phyloP scores from a whole-genome alignment of 768 basidiomycete species.

The Pisolithus microcarpus region DNA sequence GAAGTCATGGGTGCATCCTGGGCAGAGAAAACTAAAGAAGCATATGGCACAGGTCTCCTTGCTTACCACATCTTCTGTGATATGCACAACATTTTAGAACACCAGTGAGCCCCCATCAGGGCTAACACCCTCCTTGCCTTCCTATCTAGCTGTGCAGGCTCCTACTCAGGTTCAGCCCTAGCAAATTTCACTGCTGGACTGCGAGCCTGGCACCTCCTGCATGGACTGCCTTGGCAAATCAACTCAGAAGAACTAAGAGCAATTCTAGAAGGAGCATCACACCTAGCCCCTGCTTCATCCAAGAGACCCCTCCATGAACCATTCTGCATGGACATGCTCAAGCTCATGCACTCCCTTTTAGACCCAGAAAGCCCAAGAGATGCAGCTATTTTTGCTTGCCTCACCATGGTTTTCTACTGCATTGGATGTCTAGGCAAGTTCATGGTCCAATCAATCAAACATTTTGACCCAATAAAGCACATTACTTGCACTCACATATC shows the following conservation, averaged over 20 bases:
- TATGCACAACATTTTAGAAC: slow-evolving; percentile 7
- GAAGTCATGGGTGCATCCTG: neutral
- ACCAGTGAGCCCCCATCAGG: slow-evolving; percentile 1
- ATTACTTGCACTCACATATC: too few relatives aligned
- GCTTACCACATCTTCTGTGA: slow-evolving; percentile 16
- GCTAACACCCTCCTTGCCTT: slow-evolving; percentile 6
- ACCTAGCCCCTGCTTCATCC: too few relatives aligned
- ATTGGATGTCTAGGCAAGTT: too few relatives aligned
- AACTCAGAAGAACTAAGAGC: slow-evolving; percentile 8
- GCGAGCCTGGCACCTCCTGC: slow-evolving; percentile 20
- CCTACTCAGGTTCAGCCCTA: slow-evolving; percentile 5
- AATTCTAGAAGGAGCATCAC: neutral
- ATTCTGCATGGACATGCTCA: too few relatives aligned
- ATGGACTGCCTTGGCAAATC: slow-evolving; percentile 10
- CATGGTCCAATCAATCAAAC: too few relatives aligned
- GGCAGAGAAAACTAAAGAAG: slow-evolving; percentile 6
- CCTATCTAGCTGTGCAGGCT: slow-evolving; percentile 8
- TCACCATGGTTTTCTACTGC: too few relatives aligned
- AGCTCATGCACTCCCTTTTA: too few relatives aligned
- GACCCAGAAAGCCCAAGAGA: too few relatives aligned
- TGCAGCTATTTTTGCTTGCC: too few relatives aligned
- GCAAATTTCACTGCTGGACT: slow-evolving; percentile 11
- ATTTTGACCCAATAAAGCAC: too few relatives aligned
- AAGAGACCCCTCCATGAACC: too few relatives aligned
- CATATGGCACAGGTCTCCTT: slow-evolving; percentile 14